Conservation (phyloP, 2,329 filamentous ascomycete genomes). For the Xylariales sp. region DNA sequence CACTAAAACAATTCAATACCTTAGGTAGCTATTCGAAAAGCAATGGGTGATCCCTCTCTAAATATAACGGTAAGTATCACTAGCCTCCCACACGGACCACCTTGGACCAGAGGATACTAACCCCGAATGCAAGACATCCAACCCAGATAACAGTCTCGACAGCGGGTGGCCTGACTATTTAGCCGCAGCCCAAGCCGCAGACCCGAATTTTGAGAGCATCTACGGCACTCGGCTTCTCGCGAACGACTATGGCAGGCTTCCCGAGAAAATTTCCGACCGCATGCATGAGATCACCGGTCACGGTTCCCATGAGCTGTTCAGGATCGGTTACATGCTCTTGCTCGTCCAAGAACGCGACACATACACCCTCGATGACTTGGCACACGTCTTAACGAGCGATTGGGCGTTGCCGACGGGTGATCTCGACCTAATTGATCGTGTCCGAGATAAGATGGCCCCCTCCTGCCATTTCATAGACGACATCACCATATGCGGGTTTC, state of each 20-base stretch:
- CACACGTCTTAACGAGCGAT: background rate
- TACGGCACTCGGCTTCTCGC: conserved; percentile 7
- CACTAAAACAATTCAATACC: background rate
- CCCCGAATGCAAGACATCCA: background rate
- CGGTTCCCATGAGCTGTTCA: conserved; percentile 21
- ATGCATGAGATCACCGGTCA: conserved; percentile 16
- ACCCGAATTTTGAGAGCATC: conserved; percentile 3
- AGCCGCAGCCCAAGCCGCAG: conserved; percentile 8
- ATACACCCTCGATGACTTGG: conserved; percentile 12
- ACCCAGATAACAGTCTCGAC: background rate
- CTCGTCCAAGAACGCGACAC: conserved; percentile 13
- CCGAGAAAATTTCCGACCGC: background rate
- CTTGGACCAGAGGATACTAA: background rate
- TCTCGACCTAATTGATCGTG: conserved; percentile 22
- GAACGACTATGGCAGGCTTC: background rate
- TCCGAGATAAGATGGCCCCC: conserved; percentile 7
- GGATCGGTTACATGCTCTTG: conserved; percentile 20
- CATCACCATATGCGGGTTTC: background rate
- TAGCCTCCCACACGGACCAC: background rate
- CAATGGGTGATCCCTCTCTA: background rate
- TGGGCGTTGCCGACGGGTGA: conserved; percentile 19
- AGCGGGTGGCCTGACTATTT: conserved; percentile 6
- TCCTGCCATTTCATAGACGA: conserved; percentile 13
- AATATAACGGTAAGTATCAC: background rate
- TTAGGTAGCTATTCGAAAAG: background rate